A percentile compares a stretch with the other conserved stretches of the same genome.
phyloP scores from a whole-genome alignment of 495 filamentous ascomycete genomes.

The Astrothelium subdiscretum region DNA sequence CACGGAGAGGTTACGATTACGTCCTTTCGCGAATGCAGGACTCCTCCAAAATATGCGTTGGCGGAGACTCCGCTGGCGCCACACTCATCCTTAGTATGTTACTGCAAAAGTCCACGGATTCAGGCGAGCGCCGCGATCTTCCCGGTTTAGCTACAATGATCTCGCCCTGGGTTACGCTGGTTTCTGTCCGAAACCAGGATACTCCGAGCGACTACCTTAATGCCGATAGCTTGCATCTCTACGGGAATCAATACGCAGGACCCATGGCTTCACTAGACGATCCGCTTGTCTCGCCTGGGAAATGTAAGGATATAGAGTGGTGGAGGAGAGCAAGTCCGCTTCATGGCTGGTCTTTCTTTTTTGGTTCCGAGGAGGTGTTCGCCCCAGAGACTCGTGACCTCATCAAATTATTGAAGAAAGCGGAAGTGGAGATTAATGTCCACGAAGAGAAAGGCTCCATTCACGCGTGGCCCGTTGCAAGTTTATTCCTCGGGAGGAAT shows the following conservation, averaged over 20 bases:
- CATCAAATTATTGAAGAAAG: constrained; percentile 35
- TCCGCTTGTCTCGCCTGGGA: constrained; percentile 53
- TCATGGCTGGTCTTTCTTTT: constrained; percentile 50
- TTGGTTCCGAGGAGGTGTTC: constrained; percentile 62
- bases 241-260: constrained; percentile 54
- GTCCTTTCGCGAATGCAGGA: constrained; percentile 43
- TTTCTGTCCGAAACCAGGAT: constrained; percentile 42
- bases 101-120: constrained; percentile 40
- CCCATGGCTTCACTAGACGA: constrained; percentile 34
- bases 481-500: constrained; percentile 50
- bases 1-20: constrained; percentile 52
- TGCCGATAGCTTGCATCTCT: constrained; percentile 41
- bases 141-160: constrained; percentile 48
- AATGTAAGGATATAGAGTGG: constrained; percentile 47
- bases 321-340: constrained; percentile 51
- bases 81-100: constrained; percentile 56
- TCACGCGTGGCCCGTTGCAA: constrained; percentile 70
- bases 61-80: constrained; percentile 65
- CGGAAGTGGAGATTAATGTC: constrained; percentile 36
- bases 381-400: constrained; percentile 48
- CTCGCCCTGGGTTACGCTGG: constrained; percentile 44
- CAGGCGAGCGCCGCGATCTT: constrained; percentile 34
- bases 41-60: constrained; percentile 47
- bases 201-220: constrained; percentile 54
- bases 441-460: constrained; percentile 48